Base-by-base conservation (phyloP, 768 basidiomycete genomes). In the Suillus spraguei region DNA sequence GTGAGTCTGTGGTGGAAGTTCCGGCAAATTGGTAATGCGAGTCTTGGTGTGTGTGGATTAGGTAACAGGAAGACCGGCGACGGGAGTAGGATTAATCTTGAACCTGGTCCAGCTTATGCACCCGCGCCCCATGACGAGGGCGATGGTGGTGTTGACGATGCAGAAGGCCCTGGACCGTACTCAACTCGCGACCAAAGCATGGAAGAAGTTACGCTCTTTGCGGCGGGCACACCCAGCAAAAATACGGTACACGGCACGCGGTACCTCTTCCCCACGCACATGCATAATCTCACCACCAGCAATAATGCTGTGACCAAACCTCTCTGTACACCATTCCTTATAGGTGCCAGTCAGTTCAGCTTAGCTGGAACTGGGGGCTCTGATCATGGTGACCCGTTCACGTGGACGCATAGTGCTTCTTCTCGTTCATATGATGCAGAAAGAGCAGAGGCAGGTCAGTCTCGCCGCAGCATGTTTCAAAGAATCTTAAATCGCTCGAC, bases 151-250 rank as follows among this genome's bases (percentile, higher is more conserved):
- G 50, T 61, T 3, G 66, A 71, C 36, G 67, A 64, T 35, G 61
- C 65, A n/a, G 62, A 66, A 20, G 63, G 44, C 35, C 46, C 60
- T 4, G 67, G 66, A n/a, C 16, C 32, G 8, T n/a, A 17, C 32
- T 14, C 13, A 6, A 55, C 53, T 39, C 28, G 33, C n/a, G 20
- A 60, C 50, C 14, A 20, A 5, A 73, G 72, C 24, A 74, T 70
- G 70, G 73, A 76, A 24, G 65, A 71, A 5, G 75, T 70, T 6
- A 63, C 71, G 5, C 68, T 73, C 36, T 67, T 68, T 53, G 63
- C 68, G 28, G 65, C 63, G 4, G 56, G 62, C 5, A 75, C 74
- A 20, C 75, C 74, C 4, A 75, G 74, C 59, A 75, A 77, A 62
- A 59, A 47, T 13, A 74, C 72, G 1, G 35, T 75, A 44, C 75